A percentile compares a stretch with the other conserved stretches of the same genome.
Conservation (phyloP, 192 early-diverging fungal genomes). For the Umbelopsis sp. region DNA sequence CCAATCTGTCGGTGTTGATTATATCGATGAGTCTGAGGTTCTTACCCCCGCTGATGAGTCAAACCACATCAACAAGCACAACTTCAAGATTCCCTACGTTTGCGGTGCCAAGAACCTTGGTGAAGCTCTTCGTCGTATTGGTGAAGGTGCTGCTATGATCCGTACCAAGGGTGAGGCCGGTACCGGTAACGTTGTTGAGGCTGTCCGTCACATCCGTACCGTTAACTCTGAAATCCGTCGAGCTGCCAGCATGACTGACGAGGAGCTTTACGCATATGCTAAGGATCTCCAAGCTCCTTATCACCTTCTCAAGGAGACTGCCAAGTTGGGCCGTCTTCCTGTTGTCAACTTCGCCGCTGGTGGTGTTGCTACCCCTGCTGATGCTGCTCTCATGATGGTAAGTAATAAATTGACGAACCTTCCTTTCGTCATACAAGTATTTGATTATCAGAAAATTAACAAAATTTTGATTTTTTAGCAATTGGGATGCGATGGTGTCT, state of each 20-base stretch:
- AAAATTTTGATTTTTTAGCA: slow-evolving; percentile 48
- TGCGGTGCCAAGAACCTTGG: slow-evolving; percentile 97
- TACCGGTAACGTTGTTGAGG: slow-evolving; percentile 97
- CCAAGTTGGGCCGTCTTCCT: slow-evolving; percentile 85
- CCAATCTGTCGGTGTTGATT: slow-evolving; percentile 88
- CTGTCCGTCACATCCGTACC: slow-evolving; percentile 94
- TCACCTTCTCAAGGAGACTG: slow-evolving; percentile 89
- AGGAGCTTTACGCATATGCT: slow-evolving; percentile 93
- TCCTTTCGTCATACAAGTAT: background rate
- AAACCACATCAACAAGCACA: slow-evolving; percentile 95
- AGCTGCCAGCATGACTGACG: slow-evolving; percentile 81
- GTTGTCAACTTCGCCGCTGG: slow-evolving; percentile 99
- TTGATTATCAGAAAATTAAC: background rate
- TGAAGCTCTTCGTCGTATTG: slow-evolving; percentile 94
- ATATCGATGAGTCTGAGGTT: slow-evolving; percentile 98
- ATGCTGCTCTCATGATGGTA: slow-evolving; percentile 98
- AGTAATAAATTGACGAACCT: background rate
- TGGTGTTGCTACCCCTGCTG: slow-evolving; percentile 96
- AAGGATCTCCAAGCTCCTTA: slow-evolving; percentile 95
- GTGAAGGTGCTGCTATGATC: slow-evolving; percentile 98
- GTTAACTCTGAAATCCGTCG: slow-evolving; percentile 85
- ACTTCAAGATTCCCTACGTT: slow-evolving; percentile 92
- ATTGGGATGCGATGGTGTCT: slow-evolving; percentile 96
- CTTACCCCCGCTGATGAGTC: slow-evolving; percentile 94
- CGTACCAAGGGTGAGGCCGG: slow-evolving; percentile 98